Conservation (phyloP, 768 basidiomycete genomes). For the Tricholoma furcatifolium region DNA sequence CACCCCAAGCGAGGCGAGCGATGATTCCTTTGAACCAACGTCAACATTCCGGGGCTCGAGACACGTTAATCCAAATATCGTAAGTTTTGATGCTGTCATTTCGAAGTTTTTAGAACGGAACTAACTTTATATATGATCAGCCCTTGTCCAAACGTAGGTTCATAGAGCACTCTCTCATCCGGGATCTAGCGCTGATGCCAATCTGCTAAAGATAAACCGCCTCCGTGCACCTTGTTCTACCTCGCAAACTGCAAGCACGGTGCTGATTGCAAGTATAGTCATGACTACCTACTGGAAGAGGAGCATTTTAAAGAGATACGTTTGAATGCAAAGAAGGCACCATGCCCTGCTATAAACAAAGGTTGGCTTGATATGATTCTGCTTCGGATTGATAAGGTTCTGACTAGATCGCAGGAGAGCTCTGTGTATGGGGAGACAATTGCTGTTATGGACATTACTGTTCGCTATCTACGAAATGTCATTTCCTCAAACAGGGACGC, state of each 20-base stretch:
- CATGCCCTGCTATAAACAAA: conserved; percentile 59
- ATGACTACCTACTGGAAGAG: conserved; percentile 56
- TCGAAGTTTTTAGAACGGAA: neutral
- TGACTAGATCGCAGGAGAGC: conserved; percentile 39
- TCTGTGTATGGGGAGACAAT: conserved; percentile 57
- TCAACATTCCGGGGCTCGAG: conserved; percentile 37
- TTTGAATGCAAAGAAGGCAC: conserved; percentile 57
- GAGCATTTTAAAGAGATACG: conserved; percentile 56
- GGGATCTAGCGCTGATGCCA: conserved; percentile 16
- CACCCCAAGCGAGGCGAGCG: conserved; percentile 44
- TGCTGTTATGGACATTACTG: conserved; percentile 59
- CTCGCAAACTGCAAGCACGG: conserved; percentile 61
- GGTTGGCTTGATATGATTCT: conserved; percentile 31
- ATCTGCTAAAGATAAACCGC: conserved; percentile 51
- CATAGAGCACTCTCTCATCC: conserved; percentile 2
- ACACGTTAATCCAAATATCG: conserved; percentile 52
- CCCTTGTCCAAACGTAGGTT: conserved; percentile 61
- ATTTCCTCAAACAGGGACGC: conserved; percentile 49
- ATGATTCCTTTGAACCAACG: conserved; percentile 30
- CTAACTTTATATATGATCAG: conserved; percentile 26
- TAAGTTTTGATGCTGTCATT: conserved; percentile 25
- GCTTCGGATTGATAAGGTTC: conserved; percentile 6
- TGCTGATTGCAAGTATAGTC: conserved; percentile 55
- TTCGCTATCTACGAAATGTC: conserved; percentile 40
- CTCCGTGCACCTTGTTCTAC: conserved; percentile 69